Conservation (phyloP, 2,329 filamentous ascomycete genomes). For the Clonostachys solani region DNA sequence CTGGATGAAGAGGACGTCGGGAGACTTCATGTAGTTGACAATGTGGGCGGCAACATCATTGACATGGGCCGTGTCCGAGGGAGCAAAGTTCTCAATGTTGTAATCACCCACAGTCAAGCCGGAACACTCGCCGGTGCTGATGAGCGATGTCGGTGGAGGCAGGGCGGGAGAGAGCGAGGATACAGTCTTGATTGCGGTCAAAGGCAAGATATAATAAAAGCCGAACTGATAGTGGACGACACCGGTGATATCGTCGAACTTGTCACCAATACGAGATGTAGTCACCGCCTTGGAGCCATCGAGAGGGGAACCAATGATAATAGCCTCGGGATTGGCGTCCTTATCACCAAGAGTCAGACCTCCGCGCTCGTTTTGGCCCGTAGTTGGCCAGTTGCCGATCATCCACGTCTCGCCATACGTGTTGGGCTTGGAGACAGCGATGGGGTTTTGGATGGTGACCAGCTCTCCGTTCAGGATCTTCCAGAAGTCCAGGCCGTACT, state of each 20-base stretch:
- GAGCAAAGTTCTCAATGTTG: constrained; percentile 66
- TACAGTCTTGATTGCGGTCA: constrained; percentile 39
- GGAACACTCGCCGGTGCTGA: constrained; percentile 50
- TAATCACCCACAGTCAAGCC: constrained; percentile 62
- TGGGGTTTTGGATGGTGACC: constrained; percentile 55
- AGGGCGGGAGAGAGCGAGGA: constrained; percentile 42
- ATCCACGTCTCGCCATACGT: constrained; percentile 66
- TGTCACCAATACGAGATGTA: too few species aligned
- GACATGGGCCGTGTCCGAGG: constrained; percentile 45
- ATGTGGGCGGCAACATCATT: constrained; percentile 59
- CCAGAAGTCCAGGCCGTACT: constrained; percentile 71
- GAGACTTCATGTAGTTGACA: constrained; percentile 55
- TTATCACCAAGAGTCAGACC: constrained; percentile 58
- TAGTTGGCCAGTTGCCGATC: constrained; percentile 57
- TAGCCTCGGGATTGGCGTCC: constrained; percentile 67
- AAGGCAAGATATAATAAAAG: too few species aligned
- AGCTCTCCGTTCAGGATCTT: constrained; percentile 64
- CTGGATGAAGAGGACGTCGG: constrained; percentile 64
- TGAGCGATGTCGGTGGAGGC: constrained; percentile 47
- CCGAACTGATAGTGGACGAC: too few species aligned
- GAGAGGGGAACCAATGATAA: constrained; percentile 20
- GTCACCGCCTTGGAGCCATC: too few species aligned
- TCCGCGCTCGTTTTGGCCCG: constrained; percentile 57
- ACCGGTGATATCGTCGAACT: too few species aligned
- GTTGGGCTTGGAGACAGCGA: constrained; percentile 56